phyloP scores from a whole-genome alignment of 2,329 filamentous ascomycete species.

The Fusarium sp. region DNA sequence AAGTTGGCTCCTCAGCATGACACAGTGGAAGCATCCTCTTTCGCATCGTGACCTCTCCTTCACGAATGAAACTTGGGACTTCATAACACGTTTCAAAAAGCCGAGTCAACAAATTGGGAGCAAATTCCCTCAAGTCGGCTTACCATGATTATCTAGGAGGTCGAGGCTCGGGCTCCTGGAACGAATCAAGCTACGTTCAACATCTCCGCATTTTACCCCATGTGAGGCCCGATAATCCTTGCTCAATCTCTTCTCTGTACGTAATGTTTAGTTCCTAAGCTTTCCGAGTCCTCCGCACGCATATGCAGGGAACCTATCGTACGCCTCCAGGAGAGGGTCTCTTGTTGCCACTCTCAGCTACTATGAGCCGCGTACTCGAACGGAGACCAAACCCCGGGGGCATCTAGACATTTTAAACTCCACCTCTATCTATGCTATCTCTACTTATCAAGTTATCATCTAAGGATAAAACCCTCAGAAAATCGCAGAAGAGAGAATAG shows the following conservation, averaged over 20 bases:
- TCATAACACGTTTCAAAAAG: neutral
- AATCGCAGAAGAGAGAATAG: neutral
- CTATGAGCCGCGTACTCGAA: neutral
- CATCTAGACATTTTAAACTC: neutral
- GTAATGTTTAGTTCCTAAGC: neutral
- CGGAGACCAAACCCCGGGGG: neutral
- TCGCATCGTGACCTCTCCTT: neutral
- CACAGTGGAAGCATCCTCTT: neutral
- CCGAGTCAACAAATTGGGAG: fast-evolving
- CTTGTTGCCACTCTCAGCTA: neutral
- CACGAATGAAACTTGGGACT: neutral
- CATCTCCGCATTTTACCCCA: neutral
- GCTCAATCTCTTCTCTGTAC: neutral
- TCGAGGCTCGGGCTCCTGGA: neutral
- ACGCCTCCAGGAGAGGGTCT: neutral
- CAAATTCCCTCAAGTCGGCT: neutral
- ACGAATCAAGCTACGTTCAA: neutral
- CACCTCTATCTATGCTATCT: neutral
- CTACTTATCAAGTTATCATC: neutral
- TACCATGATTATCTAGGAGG: neutral
- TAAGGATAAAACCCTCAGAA: neutral
- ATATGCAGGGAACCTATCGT: neutral
- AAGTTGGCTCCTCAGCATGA: neutral
- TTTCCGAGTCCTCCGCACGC: neutral
- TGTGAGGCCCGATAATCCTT: neutral